Base-by-base conservation (phyloP, 2,329 filamentous ascomycete species). In the Orbilia brochopaga region DNA sequence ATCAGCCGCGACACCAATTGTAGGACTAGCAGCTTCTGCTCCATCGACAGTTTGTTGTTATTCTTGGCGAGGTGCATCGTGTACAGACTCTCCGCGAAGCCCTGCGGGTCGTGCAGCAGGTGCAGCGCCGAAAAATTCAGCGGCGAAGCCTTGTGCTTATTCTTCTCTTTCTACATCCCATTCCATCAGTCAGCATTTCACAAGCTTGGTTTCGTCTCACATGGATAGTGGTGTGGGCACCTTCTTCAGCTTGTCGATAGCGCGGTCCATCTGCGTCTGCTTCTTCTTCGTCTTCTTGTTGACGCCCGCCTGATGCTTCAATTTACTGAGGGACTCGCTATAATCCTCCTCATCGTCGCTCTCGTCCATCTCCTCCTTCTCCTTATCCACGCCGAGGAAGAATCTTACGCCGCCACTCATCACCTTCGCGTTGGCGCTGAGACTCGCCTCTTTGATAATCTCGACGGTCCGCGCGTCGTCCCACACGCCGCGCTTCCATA, bases 401-500 rank as follows among this genome's bases (percentile, higher is more conserved):
- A 97, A 99, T 23, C 91, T 86, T 13, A 95, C 90, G 50, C 91
- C 92, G 15, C 92, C 91, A 4, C 90, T 83, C 24, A 94, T 86
- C 2, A 97, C 92, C 81, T 99, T 99, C 76, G 95, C 91, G 76
- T 97, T 96, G 57, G 96, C 89, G 2, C 91, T 87, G 64, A 99
- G 81, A 61, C 89, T 88, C 0, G 93, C 92, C 80, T 96, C 90
- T 81, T 96, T 96, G 92, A 99, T 97, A 75, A 97, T 90, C 77
- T 96, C 92, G n/a, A 97, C 94, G 0, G 93, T 88, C 79, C 92
- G 94, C 1, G 92, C 86, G 77, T 99, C 94, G 8, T 90, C 91
- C 94, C 94, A 99, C 74, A 97, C 88, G 76, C 97, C 92, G 52
- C 93, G 86, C 81, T 92, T 96, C 94, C 94, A 99, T 78, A 99